These are phyloP conservation scores for Kwoniella bestiolae DNA, from an alignment of 768 basidiomycete species.

Conservation along the genomic window DNA sequence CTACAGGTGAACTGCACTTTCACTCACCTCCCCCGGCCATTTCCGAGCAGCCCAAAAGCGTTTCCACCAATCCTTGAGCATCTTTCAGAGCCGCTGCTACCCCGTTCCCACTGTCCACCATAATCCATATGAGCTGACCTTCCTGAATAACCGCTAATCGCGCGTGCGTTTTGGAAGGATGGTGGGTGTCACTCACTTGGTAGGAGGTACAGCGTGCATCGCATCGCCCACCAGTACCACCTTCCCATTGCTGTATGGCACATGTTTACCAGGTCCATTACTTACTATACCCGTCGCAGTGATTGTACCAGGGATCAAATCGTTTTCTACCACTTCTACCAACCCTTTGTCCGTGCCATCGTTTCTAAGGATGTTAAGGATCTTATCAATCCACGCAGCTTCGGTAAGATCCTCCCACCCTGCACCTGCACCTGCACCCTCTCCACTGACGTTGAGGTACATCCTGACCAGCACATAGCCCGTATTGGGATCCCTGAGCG, in stretches of 20 bases:
- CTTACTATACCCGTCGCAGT: constrained; percentile 18
- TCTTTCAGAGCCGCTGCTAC: constrained; percentile 4
- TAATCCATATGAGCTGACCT: neutral
- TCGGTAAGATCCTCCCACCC: constrained; percentile 24
- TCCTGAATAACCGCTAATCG: too few relatives aligned
- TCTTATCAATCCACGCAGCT: constrained; percentile 18
- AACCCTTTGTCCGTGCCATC: constrained; percentile 12
- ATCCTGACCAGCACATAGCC: constrained; percentile 20
- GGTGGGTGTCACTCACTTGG: constrained; percentile 15
- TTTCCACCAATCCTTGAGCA: constrained; percentile 7
- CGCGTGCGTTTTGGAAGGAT: too few relatives aligned
- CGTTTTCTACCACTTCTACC: constrained; percentile 16
- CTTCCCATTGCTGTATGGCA: neutral
- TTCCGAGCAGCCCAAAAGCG: constrained; percentile 1
- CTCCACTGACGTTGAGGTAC: neutral
- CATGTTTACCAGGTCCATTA: neutral
- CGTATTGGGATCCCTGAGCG: constrained; percentile 4
- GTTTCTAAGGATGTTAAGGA: constrained; percentile 4
- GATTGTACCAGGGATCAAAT: constrained; percentile 11
- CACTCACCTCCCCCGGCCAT: constrained; percentile 2
- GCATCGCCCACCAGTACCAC: constrained; percentile 29
- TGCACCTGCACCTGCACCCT: neutral
- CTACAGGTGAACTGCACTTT: neutral
- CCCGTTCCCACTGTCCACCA: neutral
- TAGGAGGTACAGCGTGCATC: constrained; percentile 26